These are phyloP conservation scores for Fusarium marasasianum DNA, from an alignment of 2,329 filamentous ascomycete species.

Conservation along the genomic window DNA sequence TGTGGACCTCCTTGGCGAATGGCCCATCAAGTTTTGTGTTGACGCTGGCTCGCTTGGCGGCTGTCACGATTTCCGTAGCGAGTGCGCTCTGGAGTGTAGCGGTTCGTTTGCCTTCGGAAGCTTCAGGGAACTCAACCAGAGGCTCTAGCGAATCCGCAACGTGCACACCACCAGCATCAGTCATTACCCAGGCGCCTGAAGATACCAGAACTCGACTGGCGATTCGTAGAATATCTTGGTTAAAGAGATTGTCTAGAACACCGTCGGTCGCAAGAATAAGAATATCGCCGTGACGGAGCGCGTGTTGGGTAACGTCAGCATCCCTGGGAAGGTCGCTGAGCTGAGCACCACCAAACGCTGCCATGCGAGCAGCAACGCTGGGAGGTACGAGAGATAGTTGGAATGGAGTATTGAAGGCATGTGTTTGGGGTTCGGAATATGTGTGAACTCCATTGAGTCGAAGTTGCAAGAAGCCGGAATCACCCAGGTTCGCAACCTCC, in stretches of 20 bases:
- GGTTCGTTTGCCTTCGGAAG: slow-evolving; percentile 42
- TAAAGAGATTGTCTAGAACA: slow-evolving; percentile 94
- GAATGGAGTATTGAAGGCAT: slow-evolving; percentile 97
- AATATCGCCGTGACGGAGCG: slow-evolving; percentile 88
- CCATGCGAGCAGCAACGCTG: slow-evolving; percentile 79
- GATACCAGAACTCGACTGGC: slow-evolving; percentile 80
- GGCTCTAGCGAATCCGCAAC: slow-evolving; percentile 70
- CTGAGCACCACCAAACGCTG: slow-evolving; percentile 83
- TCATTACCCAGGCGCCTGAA: slow-evolving; percentile 77
- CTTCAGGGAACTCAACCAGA: slow-evolving; percentile 44
- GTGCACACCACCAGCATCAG: slow-evolving; percentile 66
- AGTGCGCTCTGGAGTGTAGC: slow-evolving; percentile 78
- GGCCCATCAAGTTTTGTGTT: slow-evolving; percentile 87
- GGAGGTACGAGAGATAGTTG: slow-evolving; percentile 90
- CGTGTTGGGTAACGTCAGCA: slow-evolving; percentile 80
- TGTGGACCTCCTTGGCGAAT: slow-evolving; percentile 94
- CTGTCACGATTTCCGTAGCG: slow-evolving; percentile 79
- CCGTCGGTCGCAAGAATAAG: slow-evolving; percentile 95
- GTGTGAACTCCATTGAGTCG: slow-evolving; percentile 86
- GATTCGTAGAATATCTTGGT: slow-evolving; percentile 85
- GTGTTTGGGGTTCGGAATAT: slow-evolving; percentile 86
- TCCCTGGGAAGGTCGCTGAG: slow-evolving; percentile 87
- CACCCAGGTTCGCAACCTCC: slow-evolving; percentile 92
- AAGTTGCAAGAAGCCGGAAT: slow-evolving; percentile 91
- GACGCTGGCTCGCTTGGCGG: slow-evolving; percentile 85